Evolutionary conservation across 371 early-diverging fungal species (phyloP).

Genomic region (Mucor racemosus): DNA sequence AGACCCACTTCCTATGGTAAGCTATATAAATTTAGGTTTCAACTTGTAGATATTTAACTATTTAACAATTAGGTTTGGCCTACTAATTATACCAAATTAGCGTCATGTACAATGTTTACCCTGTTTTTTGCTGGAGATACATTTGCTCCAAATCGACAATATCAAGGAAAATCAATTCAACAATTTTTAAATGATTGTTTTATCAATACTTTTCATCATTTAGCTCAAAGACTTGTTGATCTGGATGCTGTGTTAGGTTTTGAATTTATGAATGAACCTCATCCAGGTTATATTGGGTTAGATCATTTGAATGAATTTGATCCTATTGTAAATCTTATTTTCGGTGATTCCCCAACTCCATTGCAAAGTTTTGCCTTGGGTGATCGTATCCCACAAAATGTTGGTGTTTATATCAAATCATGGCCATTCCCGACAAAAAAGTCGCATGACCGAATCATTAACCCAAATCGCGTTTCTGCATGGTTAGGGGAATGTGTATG

Average conservation of each 20-base stretch:
- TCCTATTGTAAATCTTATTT: slow-evolving; percentile 67
- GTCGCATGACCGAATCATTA: slow-evolving; percentile 59
- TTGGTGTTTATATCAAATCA: slow-evolving; percentile 72
- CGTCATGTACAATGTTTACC: slow-evolving; percentile 83
- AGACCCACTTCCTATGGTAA: slow-evolving; percentile 74
- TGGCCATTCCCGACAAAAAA: slow-evolving; percentile 78
- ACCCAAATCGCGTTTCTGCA: slow-evolving; percentile 56
- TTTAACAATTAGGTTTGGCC: slow-evolving; percentile 65
- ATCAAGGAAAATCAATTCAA: slow-evolving; percentile 59
- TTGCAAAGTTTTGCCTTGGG: slow-evolving; percentile 78
- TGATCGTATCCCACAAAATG: slow-evolving; percentile 62
- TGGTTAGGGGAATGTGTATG: slow-evolving; percentile 78
- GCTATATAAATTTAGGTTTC: background rate
- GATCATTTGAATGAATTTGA: slow-evolving; percentile 61
- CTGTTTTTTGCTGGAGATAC: slow-evolving; percentile 81
- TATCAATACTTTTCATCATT: slow-evolving; percentile 57
- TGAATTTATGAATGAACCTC: slow-evolving; percentile 87
- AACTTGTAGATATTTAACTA: background rate
- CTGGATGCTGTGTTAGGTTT: slow-evolving; percentile 73
- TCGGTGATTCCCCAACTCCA: slow-evolving; percentile 73
- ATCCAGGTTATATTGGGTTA: slow-evolving; percentile 79
- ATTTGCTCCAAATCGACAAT: slow-evolving; percentile 68
- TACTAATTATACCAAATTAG: slow-evolving; percentile 84
- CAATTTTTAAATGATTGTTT: slow-evolving; percentile 59
- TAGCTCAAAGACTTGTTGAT: slow-evolving; percentile 63